Conservation (phyloP, 2,329 filamentous ascomycete species). For the Polychaeton citri region DNA sequence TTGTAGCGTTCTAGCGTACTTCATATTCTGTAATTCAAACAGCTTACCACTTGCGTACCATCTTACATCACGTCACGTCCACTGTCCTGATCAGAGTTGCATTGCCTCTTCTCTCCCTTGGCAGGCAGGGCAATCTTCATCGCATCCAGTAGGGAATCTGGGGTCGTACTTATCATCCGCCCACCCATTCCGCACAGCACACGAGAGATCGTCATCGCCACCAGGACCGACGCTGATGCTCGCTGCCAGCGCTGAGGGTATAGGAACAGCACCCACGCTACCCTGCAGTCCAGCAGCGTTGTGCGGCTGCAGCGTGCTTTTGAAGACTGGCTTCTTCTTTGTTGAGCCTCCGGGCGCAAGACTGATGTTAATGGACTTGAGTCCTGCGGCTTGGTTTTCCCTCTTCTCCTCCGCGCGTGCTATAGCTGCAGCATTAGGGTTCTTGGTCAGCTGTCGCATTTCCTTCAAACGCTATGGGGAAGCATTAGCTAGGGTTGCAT, state of each 20-base stretch:
- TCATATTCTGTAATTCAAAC: no score
- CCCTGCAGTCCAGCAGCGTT: constrained; percentile 5
- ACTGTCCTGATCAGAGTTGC: not conserved
- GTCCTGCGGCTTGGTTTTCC: constrained; percentile 47
- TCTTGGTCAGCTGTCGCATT: constrained; percentile 71
- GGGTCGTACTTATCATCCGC: not conserved
- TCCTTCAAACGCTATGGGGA: constrained; percentile 55
- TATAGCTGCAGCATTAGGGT: constrained; percentile 51
- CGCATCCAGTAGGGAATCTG: not conserved
- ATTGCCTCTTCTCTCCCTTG: not conserved
- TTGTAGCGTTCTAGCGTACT: not conserved
- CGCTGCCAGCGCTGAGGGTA: not conserved
- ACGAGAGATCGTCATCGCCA: not conserved
- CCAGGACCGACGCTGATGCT: not conserved
- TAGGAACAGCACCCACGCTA: not conserved
- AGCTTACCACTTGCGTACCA: no score
- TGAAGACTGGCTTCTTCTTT: constrained; percentile 20
- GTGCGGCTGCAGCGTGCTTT: constrained; percentile 14
- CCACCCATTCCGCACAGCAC: not conserved
- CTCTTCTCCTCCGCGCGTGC: constrained; percentile 44
- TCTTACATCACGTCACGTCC: no score
- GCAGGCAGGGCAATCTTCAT: not conserved
- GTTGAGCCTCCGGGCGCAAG: not conserved
- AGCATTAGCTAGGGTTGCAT: not conserved
- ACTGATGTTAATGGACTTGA: constrained; percentile 49